Base-by-base conservation (phyloP, 495 filamentous ascomycete species). In the Penicillium arizonense region DNA sequence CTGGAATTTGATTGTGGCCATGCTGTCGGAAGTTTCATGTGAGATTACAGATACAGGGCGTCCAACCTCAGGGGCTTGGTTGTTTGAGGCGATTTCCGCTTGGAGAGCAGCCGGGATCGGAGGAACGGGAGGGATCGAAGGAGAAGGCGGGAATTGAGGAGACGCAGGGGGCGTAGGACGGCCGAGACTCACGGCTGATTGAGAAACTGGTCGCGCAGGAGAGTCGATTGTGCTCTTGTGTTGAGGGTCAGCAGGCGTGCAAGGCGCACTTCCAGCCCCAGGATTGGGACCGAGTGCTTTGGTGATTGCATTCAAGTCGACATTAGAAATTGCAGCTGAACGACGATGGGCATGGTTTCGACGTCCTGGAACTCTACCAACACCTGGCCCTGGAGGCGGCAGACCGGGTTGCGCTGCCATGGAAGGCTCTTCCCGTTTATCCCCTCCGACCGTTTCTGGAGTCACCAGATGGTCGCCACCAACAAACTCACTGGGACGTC, bases 301-400 rank as follows among this genome's bases (percentile, higher is more conserved):
- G 21, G 90, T 71, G 40, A 96, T 88, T 16, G 83, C 78, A 6
- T 84, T 85, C 4, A 95, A 67, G 70, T 96, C 91, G 53, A 91
- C 84, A 53, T 79, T 86, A n/a, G 90, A 94, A 10, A 96, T 85
- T 1, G 91, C 91, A 32, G 82, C 85, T n/a, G 90, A 95, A 51
- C 91, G 82, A 44, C 90, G 82, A 73, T 96, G 91, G 11, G 85
- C 85, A 71, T 96, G 91, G 16, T 88, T 83, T 59, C 88, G 80
- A 50, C 81, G 75, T 26, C 76, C 74, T 38, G 76, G 79, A 6
- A 74, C 76, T 40, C 72, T 60, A 26, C 70, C 68, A 32, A 75
- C 70, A n/a, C 70, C 74, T 33, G 79, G 73, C 1, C 58, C 61
- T n/a, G 28, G 48, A 16, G 48, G 77, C 65, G 53, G 77, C 65